phyloP scores from a whole-genome alignment of 1,284 basidiomycete genomes.

The Agroathelia rolfsii region DNA sequence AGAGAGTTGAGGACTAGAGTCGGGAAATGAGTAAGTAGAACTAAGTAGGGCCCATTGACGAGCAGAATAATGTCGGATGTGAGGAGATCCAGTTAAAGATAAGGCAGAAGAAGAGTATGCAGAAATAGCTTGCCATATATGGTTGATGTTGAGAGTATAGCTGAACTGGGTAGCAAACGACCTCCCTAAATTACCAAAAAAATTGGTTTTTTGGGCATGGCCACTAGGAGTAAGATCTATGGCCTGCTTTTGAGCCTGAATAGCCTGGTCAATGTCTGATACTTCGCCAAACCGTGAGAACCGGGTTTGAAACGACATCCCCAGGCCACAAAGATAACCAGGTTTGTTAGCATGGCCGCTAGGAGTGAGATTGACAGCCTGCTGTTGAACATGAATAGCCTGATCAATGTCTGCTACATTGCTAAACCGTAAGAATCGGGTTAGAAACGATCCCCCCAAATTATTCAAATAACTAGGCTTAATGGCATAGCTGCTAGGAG shows the following conservation, averaged over 20 bases:
- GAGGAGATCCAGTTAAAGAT: no score
- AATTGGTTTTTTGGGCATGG: slow-evolving; percentile 2
- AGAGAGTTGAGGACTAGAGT: no score
- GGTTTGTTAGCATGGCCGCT: slow-evolving; percentile 6
- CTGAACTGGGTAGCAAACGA: slow-evolving; percentile 6
- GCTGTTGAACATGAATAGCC: slow-evolving; percentile 13
- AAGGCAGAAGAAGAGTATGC: no score
- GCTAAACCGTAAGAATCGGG: slow-evolving; percentile 13
- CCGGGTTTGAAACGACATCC: slow-evolving; percentile 1
- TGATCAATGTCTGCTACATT: slow-evolving; percentile 15
- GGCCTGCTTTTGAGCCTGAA: slow-evolving; percentile 5
- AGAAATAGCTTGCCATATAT: no score
- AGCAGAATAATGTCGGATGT: no score
- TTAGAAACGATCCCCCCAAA: no score
- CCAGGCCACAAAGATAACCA: slow-evolving; percentile 8
- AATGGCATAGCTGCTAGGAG: no score
- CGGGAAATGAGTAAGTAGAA: no score
- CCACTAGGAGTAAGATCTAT: slow-evolving; percentile 6
- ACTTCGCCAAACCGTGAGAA: slow-evolving; percentile 8
- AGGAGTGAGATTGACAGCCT: slow-evolving; percentile 11
- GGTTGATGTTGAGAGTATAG: no score
- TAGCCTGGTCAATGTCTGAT: slow-evolving; percentile 9
- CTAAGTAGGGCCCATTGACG: no score
- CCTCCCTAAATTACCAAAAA: slow-evolving; percentile 6
- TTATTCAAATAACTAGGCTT: no score